phyloP scores from a whole-genome alignment of 1,139 yeast species.

The Ogataea hybrid region DNA sequence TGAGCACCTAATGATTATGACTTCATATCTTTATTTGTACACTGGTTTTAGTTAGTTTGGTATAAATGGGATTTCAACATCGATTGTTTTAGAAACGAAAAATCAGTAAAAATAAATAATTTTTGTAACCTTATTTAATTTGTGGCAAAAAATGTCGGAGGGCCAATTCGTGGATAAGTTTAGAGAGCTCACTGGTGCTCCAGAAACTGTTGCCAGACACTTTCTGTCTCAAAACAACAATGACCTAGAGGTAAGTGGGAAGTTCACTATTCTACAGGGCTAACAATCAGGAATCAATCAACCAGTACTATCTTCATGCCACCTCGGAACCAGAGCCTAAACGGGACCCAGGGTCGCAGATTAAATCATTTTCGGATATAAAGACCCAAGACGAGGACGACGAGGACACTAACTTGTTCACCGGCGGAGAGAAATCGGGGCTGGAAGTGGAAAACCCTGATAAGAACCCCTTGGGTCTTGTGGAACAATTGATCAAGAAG shows the following conservation, averaged over 20 bases:
- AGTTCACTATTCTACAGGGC: not conserved
- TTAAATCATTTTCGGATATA: constrained; percentile 38
- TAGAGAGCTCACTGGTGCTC: constrained; percentile 45
- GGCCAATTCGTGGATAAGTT: constrained; percentile 39
- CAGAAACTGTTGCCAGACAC: constrained; percentile 43
- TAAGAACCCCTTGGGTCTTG: constrained; percentile 40
- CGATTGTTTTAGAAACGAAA: constrained; percentile 27
- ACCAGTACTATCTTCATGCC: constrained; percentile 21
- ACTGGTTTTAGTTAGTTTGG: constrained; percentile 13
- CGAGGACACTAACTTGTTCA: constrained; percentile 74
- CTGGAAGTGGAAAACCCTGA: constrained; percentile 92
- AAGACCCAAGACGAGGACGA: constrained; percentile 36
- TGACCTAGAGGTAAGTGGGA: constrained; percentile 33
- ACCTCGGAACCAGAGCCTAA: constrained; percentile 15
- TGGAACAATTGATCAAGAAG: constrained; percentile 57
- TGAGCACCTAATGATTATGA: constrained; percentile 31
- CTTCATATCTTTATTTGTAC: constrained; percentile 17
- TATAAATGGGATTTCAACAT: constrained; percentile 39
- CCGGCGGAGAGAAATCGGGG: constrained; percentile 95
- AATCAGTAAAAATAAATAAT: not conserved
- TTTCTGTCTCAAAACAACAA: constrained; percentile 40
- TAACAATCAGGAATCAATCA: constrained; percentile 20
- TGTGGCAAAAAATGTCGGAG: constrained; percentile 15
- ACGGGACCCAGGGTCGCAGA: constrained; percentile 22
- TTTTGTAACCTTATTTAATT: not conserved